A percentile compares a stretch with the other conserved stretches of the same genome.
These are phyloP conservation scores for Termitomyces sp. DNA, from an alignment of 768 basidiomycete genomes.

Conservation along the genomic window DNA sequence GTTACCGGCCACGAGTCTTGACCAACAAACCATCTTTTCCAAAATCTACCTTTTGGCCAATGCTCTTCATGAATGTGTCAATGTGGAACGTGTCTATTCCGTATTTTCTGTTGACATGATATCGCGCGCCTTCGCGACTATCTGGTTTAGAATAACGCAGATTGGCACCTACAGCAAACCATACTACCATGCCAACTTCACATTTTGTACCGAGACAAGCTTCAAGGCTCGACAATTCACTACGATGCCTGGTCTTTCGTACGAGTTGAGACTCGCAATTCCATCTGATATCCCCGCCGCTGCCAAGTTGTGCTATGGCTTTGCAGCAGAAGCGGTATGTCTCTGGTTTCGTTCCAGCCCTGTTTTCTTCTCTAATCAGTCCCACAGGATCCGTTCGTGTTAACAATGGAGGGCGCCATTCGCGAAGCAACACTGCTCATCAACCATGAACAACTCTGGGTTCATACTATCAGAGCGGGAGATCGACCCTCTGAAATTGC, in stretches of 20 bases:
- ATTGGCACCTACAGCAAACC: background rate
- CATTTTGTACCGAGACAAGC: constrained; percentile 7
- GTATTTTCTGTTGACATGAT: constrained; percentile 7
- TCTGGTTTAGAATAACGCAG: background rate
- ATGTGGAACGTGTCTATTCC: constrained; percentile 7
- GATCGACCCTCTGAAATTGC: constrained; percentile 4
- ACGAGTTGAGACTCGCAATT: constrained; percentile 5
- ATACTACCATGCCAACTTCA: constrained; percentile 10
- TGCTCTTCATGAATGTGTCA: background rate
- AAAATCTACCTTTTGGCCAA: constrained; percentile 2
- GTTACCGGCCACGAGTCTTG: background rate
- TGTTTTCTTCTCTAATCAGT: background rate
- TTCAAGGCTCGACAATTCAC: constrained; percentile 5
- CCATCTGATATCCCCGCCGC: background rate
- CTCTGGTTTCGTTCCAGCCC: background rate
- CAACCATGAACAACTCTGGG: constrained; percentile 4
- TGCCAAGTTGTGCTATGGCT: constrained; percentile 7
- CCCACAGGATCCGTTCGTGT: constrained; percentile 4
- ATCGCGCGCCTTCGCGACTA: constrained; percentile 1
- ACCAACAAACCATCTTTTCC: background rate
- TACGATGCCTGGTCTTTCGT: constrained; percentile 3
- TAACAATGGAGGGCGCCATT: constrained; percentile 3
- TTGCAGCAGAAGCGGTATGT: constrained; percentile 9
- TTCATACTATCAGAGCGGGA: constrained; percentile 1
- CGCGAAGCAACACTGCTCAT: constrained; percentile 5